Conservation (phyloP, 805 yeast genomes). For the Candida xiaguanensis region DNA sequence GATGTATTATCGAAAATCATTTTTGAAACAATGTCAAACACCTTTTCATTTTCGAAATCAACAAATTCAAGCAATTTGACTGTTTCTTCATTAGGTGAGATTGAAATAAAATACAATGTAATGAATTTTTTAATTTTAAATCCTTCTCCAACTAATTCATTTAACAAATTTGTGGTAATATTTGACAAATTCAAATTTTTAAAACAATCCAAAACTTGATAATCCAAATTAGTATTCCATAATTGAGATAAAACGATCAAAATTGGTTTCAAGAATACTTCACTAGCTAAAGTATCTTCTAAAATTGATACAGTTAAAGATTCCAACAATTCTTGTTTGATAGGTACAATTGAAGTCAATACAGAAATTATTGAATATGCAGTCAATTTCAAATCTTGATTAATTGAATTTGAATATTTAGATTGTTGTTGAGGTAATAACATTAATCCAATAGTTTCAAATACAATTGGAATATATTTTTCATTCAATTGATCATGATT, state of each 20-base stretch:
- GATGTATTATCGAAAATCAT: constrained; percentile 7
- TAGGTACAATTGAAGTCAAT: constrained; percentile 65
- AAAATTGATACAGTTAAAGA: constrained; percentile 34
- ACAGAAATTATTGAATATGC: constrained; percentile 83
- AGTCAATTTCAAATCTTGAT: constrained; percentile 67
- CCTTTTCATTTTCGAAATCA: constrained; percentile 13
- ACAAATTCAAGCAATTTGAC: constrained; percentile 21
- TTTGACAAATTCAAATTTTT: constrained; percentile 11
- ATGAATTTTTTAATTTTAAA: constrained; percentile 30
- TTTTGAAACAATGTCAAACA: constrained; percentile 6
- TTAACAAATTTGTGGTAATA: constrained; percentile 2
- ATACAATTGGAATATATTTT: constrained; percentile 48
- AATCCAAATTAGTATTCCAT: constrained; percentile 22
- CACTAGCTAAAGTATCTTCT: constrained; percentile 18
- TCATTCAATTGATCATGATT: constrained; percentile 42
- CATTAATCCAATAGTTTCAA: constrained; percentile 57
- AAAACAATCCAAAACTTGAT: constrained; percentile 16
- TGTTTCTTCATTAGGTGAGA: constrained; percentile 18
- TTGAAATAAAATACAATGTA: constrained; percentile 23
- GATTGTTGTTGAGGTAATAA: constrained; percentile 35
- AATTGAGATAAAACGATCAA: constrained; percentile 39
- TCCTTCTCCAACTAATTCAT: constrained; percentile 19
- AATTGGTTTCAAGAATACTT: constrained; percentile 25
- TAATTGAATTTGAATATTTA: constrained; percentile 17
- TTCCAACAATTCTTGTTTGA: constrained; percentile 31